Conservation (phyloP, 2,329 filamentous ascomycete genomes). For the Aureobasidium sp. region DNA sequence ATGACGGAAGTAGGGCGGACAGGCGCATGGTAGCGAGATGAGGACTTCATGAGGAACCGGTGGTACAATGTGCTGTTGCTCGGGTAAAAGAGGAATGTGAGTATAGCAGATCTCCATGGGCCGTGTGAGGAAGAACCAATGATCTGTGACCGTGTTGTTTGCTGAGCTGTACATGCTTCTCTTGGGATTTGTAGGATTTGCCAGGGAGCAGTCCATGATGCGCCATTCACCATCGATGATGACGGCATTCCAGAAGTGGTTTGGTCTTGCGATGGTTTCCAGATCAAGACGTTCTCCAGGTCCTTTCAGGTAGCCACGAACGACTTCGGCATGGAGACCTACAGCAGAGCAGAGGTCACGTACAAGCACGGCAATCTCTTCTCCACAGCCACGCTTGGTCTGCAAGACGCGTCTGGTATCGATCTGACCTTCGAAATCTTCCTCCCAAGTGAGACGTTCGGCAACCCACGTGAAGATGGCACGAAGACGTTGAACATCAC, state of each 20-base stretch:
- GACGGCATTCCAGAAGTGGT: slow-evolving; percentile 98
- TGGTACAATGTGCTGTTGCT: slow-evolving; percentile 89
- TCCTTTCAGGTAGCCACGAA: slow-evolving; percentile 83
- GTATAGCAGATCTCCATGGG: slow-evolving; percentile 92
- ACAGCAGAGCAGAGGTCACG: slow-evolving; percentile 90
- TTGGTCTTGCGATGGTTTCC: slow-evolving; percentile 74
- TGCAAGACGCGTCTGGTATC: slow-evolving; percentile 81
- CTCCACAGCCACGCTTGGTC: slow-evolving; percentile 72
- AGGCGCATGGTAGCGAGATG: slow-evolving; percentile 77
- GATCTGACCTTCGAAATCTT: slow-evolving; percentile 78
- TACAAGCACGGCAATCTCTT: slow-evolving; percentile 84
- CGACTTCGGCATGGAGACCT: slow-evolving; percentile 77
- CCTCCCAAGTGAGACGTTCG: slow-evolving; percentile 94
- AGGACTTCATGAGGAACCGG: slow-evolving; percentile 79
- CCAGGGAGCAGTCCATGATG: slow-evolving; percentile 88
- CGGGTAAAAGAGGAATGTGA: slow-evolving; percentile 78
- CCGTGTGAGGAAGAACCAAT: slow-evolving; percentile 88
- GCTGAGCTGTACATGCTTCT: slow-evolving; percentile 69
- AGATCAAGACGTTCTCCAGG: slow-evolving; percentile 79
- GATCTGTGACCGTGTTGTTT: slow-evolving; percentile 64
- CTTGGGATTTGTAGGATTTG: slow-evolving; percentile 81
- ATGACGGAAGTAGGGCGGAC: slow-evolving; percentile 82
- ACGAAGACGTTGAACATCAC: slow-evolving; percentile 83
- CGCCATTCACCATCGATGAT: slow-evolving; percentile 93
- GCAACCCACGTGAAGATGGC: slow-evolving; percentile 97